Percentiles rank a stretch among this genome's conserved stretches.
Conservation (phyloP, 2,329 filamentous ascomycete genomes). For the Aspergillus proliferans region DNA sequence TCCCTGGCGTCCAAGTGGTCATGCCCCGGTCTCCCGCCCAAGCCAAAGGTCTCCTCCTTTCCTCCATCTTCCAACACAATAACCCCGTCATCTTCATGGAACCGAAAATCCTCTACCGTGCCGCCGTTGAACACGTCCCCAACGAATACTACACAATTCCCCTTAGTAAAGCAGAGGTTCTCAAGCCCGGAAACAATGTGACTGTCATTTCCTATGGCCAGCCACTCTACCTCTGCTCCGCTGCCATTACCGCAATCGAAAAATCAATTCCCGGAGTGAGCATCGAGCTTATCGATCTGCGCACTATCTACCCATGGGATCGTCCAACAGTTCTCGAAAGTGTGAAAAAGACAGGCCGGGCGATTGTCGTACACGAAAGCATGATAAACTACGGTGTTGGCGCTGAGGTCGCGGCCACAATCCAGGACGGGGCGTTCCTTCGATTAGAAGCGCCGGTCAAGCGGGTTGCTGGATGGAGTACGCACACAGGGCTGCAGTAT, state of each 20-base stretch:
- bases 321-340: constrained; percentile 71
- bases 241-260: constrained; percentile 68
- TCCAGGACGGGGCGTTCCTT: constrained; percentile 82
- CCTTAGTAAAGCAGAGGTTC: constrained; percentile 74
- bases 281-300: constrained; percentile 78
- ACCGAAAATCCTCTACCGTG: constrained; percentile 86
- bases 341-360: constrained; percentile 78
- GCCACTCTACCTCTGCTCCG: constrained; percentile 75
- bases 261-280: constrained; percentile 64
- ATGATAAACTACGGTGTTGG: constrained; percentile 88
- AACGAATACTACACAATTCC: constrained; percentile 74
- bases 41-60: constrained; percentile 77
- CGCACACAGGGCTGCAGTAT: constrained; percentile 70
- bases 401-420: constrained; percentile 79
- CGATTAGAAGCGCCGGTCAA: constrained; percentile 78
- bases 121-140: constrained; percentile 86
- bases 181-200: constrained; percentile 72
- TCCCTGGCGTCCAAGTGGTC: constrained; percentile 78
- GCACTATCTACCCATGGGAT: constrained; percentile 91
- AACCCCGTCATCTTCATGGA: constrained; percentile 93
- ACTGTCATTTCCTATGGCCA: constrained; percentile 87
- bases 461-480: constrained; percentile 83
- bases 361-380: constrained; percentile 83
- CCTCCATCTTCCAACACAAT: constrained; percentile 66
- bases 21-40: constrained; percentile 80